Conservation (phyloP, 2,329 filamentous ascomycete species). For the Verticillium nubilum region DNA sequence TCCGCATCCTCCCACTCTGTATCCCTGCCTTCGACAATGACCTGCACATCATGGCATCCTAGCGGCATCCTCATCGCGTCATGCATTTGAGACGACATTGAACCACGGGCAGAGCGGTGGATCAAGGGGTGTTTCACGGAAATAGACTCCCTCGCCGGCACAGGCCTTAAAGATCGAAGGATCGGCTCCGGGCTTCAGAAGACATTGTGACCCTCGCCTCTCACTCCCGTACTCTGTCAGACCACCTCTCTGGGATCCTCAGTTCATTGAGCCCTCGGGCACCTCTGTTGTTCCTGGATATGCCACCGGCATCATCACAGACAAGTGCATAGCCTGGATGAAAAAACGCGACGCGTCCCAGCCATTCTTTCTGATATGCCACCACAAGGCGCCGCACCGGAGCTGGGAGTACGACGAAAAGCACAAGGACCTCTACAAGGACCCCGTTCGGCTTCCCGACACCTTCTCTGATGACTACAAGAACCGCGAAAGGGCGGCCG, state of each 20-base stretch:
- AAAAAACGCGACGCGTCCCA: slow-evolving; percentile 20
- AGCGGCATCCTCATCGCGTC: too few species aligned
- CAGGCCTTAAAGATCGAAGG: too few species aligned
- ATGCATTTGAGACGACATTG: too few species aligned
- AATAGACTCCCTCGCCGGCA: too few species aligned
- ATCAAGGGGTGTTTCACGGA: too few species aligned
- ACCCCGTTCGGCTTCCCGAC: slow-evolving; percentile 37
- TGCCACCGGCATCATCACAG: slow-evolving; percentile 46
- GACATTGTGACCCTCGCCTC: too few species aligned
- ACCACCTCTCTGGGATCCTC: slow-evolving; percentile 41
- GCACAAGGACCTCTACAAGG: slow-evolving; percentile 42
- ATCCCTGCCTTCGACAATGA: not conserved
- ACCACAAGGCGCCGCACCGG: slow-evolving; percentile 50
- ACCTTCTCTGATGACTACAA: slow-evolving; percentile 50
- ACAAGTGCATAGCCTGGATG: slow-evolving; percentile 40
- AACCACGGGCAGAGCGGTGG: too few species aligned
- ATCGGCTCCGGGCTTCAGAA: too few species aligned
- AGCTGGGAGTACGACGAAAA: slow-evolving; percentile 45
- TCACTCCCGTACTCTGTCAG: too few species aligned
- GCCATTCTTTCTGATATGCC: slow-evolving; percentile 51
- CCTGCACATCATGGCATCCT: not conserved
- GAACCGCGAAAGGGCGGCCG: slow-evolving; percentile 43
- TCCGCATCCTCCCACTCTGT: not conserved
- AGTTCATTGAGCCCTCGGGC: slow-evolving; percentile 36
- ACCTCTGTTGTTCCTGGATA: slow-evolving; percentile 32